Evolutionary conservation across 148 eudicot genomes (phyloP).

Genomic region (Chenopodium quinoa): DNA sequence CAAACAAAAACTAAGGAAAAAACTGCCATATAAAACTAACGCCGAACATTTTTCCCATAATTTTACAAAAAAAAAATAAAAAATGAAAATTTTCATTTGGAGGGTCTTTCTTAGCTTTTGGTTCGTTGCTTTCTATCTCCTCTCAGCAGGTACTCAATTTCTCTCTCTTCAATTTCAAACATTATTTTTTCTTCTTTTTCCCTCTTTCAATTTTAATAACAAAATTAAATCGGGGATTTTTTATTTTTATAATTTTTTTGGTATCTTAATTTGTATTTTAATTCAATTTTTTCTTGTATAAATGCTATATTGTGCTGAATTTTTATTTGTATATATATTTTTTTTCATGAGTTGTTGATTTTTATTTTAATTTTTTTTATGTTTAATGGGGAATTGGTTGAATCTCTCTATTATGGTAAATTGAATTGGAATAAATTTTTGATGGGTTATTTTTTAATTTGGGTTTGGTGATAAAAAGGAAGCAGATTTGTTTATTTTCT

Average conservation of each 20-base stretch:
- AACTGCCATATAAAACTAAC: background rate
- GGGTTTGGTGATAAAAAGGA: constrained; percentile 10
- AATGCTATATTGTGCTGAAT: background rate
- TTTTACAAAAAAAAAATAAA: background rate
- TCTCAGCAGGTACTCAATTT: constrained; percentile 37
- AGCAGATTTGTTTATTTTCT: constrained; percentile 20
- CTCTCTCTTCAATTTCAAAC: constrained; percentile 16
- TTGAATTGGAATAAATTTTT: constrained; percentile 12
- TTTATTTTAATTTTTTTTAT: no score
- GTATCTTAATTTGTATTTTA: background rate
- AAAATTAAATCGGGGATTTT: background rate
- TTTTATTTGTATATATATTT: background rate
- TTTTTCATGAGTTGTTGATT: background rate
- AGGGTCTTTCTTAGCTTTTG: constrained; percentile 21
- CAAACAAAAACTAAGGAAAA: background rate
- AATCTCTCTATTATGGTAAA: constrained; percentile 15
- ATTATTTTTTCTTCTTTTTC: background rate
- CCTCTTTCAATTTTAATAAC: background rate
- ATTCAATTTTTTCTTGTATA: background rate
- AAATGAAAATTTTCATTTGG: constrained; percentile 11
- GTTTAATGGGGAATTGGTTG: background rate
- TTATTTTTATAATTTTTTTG: background rate
- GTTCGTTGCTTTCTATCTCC: constrained; percentile 37
- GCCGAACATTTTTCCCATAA: background rate
- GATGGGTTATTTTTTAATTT: constrained; percentile 28